Evolutionary conservation across 768 basidiomycete genomes (phyloP).

Genomic region (Xerocomellus intermedius): DNA sequence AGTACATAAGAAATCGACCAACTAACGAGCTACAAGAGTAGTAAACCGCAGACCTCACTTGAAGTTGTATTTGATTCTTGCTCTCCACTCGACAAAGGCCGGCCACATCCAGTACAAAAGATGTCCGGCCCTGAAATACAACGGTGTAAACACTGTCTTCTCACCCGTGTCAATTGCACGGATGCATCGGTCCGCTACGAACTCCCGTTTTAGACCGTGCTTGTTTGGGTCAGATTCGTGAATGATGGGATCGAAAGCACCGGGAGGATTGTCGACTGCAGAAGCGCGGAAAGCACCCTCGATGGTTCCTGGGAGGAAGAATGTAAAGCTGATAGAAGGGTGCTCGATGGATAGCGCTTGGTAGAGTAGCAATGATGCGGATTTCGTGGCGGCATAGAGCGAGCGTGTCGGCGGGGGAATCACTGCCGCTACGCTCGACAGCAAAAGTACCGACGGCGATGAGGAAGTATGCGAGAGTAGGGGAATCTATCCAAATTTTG

Average conservation of each 20-base stretch:
- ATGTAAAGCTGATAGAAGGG: slow-evolving; percentile 60
- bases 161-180: slow-evolving; percentile 57
- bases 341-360: slow-evolving; percentile 81
- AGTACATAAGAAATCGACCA: not conserved
- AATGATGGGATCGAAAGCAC: slow-evolving; percentile 29
- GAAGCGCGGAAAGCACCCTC: slow-evolving; percentile 78
- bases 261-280: slow-evolving; percentile 59
- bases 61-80: slow-evolving; percentile 67
- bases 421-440: slow-evolving; percentile 76
- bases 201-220: slow-evolving; percentile 55
- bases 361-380: slow-evolving; percentile 73
- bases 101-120: slow-evolving; percentile 68
- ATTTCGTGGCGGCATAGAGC: slow-evolving; percentile 82
- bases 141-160: slow-evolving; percentile 59
- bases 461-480: slow-evolving; percentile 61
- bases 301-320: slow-evolving; percentile 66
- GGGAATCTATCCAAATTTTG: slow-evolving; percentile 57
- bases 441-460: slow-evolving; percentile 70
- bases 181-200: slow-evolving; percentile 60
- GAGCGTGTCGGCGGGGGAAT: slow-evolving; percentile 85
- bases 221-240: slow-evolving; percentile 53
- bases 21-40: not conserved
- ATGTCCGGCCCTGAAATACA: slow-evolving; percentile 45
- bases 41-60: slow-evolving; percentile 5
- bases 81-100: slow-evolving; percentile 52